Percentiles rank a stretch among this genome's conserved stretches.
Evolutionary conservation across 768 basidiomycete species (phyloP).

Genomic region (Hypsizygus marmoreus): DNA sequence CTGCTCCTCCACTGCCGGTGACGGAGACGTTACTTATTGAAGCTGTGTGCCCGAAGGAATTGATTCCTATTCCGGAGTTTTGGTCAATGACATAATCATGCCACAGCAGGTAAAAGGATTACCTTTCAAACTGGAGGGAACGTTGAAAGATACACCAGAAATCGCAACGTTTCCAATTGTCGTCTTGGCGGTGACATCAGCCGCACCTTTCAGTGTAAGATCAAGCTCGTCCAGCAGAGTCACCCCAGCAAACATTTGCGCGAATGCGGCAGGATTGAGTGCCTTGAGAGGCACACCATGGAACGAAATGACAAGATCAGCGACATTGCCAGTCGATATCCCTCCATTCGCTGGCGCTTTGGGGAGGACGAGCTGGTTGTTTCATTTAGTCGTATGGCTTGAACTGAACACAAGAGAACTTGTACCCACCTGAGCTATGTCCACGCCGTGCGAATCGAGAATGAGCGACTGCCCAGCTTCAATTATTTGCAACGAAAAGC

Average conservation of each 20-base stretch:
- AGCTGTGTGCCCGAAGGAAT: constrained; percentile 57
- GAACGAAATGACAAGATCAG: constrained; percentile 59
- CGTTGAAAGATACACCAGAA: constrained; percentile 61
- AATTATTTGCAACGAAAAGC: constrained; percentile 69
- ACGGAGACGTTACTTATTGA: constrained; percentile 57
- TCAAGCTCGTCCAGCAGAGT: constrained; percentile 47
- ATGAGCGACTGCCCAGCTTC: constrained; percentile 56
- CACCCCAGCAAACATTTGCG: constrained; percentile 57
- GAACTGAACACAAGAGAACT: neutral
- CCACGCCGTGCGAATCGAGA: constrained; percentile 46
- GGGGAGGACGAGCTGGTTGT: constrained; percentile 51
- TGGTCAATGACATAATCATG: neutral
- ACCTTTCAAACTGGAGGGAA: constrained; percentile 59
- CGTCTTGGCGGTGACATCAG: constrained; percentile 61
- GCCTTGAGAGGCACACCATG: constrained; percentile 56
- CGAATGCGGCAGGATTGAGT: constrained; percentile 55
- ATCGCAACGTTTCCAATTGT: constrained; percentile 69
- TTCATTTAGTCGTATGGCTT: neutral
- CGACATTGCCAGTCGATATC: constrained; percentile 71
- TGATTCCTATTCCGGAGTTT: constrained; percentile 45
- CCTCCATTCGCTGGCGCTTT: constrained; percentile 51
- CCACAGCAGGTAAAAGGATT: constrained; percentile 4
- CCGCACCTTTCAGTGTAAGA: constrained; percentile 56
- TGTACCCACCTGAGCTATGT: constrained; percentile 52
- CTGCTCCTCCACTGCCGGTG: constrained; percentile 63